Percentiles rank a stretch among this genome's conserved stretches.
These are phyloP conservation scores for Mrakia frigida DNA, from an alignment of 768 basidiomycete genomes.

Conservation along the genomic window DNA sequence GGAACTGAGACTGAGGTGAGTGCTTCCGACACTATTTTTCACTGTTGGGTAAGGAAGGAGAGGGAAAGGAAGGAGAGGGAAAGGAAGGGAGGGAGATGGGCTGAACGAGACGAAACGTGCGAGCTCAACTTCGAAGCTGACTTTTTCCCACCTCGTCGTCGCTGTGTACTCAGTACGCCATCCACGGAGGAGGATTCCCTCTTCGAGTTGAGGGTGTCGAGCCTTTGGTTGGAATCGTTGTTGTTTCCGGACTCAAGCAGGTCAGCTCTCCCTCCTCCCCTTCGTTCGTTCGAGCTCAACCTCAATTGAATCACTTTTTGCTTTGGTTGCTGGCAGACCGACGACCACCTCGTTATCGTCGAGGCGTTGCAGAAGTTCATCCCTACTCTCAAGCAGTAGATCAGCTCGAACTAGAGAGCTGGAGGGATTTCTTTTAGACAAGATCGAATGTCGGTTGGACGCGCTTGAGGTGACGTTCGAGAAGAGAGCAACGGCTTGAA, in stretches of 20 bases:
- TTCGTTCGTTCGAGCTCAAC: neutral
- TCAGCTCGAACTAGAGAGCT: too few relatives aligned
- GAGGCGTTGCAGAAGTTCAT: constrained; percentile 17
- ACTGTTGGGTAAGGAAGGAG: neutral
- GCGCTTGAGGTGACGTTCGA: neutral
- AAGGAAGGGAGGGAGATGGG: too few relatives aligned
- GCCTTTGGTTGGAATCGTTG: constrained; percentile 28
- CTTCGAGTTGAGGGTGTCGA: constrained; percentile 25
- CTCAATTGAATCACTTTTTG: neutral
- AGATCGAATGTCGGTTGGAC: neutral
- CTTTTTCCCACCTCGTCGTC: neutral
- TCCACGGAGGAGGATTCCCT: constrained; percentile 31
- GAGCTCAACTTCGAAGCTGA: neutral
- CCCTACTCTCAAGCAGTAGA: neutral
- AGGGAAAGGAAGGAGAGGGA: neutral
- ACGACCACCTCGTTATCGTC: constrained; percentile 26
- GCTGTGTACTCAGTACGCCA: constrained; percentile 17
- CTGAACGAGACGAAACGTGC: too few relatives aligned
- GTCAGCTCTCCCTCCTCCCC: neutral
- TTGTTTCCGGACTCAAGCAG: constrained; percentile 29
- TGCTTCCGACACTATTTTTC: neutral
- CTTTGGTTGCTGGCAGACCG: neutral
- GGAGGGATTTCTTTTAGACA: neutral
- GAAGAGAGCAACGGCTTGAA: neutral
- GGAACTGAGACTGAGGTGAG: neutral